Evolutionary conservation across 345 rosid genomes (phyloP), one percentile per base, ranked within the genome.

Genomic region (Angophora floribunda): DNA sequence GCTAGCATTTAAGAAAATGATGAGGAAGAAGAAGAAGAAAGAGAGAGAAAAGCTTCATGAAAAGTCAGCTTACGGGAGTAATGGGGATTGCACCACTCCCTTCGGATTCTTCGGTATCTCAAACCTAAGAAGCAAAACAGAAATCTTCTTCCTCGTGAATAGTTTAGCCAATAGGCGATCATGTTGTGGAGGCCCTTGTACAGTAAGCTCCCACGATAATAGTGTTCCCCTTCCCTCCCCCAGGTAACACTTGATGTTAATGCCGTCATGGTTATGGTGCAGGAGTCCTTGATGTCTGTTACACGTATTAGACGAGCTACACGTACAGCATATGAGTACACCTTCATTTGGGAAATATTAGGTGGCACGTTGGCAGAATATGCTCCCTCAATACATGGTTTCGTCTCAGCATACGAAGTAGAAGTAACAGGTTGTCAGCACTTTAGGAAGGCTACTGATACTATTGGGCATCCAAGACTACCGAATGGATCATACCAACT

Each of bases 401-500:
- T 55, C 28, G 61, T 55, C 26, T 55, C 28, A 12, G 21, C 28
- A 22, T 55, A 55, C 26, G 61, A 55, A 55, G 61, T 55, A 55
- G 61, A 55, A 55, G 22, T 22, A 55, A 55, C 61, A 22, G 61
- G 9, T 9, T 55, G 61, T 55, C 12, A 24, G 61, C 61, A 55
- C 61, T 55, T 55, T 28, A 55, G 2, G 22, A 55, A 21, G 28
- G 28, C 61, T 22, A 55, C 1, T 22, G 0, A n/a, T n/a, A n/a
- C n/a, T n/a, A n/a, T n/a, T n/a, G n/a, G n/a, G n/a, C n/a, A n/a
- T n/a, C n/a, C n/a, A n/a, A n/a, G n/a, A n/a, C n/a, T n/a, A n/a
- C n/a, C n/a, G n/a, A n/a, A n/a, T n/a, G n/a, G n/a, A n/a, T 52
- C 57, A 17, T 17, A 2, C 16, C 1, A 0, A 52, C 57, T 52